A percentile compares a stretch with the other conserved stretches of the same genome.
Evolutionary conservation across 2,329 filamentous ascomycete species (phyloP).

Genomic region (Colletotrichum eleusines): DNA sequence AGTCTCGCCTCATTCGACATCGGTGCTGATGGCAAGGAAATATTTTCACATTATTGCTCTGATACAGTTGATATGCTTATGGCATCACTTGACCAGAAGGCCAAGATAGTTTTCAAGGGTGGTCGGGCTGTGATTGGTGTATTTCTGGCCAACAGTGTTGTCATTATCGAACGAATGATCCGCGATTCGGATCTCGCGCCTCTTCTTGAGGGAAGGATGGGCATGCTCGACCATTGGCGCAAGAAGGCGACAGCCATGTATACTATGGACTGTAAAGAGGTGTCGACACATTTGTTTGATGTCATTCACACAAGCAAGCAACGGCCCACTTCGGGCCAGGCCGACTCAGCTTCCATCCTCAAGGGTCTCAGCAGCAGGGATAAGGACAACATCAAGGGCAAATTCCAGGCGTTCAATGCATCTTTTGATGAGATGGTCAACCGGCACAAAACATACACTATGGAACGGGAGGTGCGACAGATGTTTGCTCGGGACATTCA

Average conservation of each 20-base stretch:
- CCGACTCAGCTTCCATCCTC: slow-evolving; percentile 86
- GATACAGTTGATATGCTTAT: slow-evolving; percentile 90
- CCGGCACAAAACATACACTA: slow-evolving; percentile 84
- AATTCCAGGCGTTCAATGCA: slow-evolving; percentile 91
- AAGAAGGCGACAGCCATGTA: slow-evolving; percentile 89
- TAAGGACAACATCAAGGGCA: slow-evolving; percentile 95
- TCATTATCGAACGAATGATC: slow-evolving; percentile 87
- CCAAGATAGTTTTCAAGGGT: slow-evolving; percentile 77
- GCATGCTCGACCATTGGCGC: slow-evolving; percentile 82
- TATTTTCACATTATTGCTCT: slow-evolving; percentile 89
- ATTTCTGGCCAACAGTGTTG: slow-evolving; percentile 89
- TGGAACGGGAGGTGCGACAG: slow-evolving; percentile 90
- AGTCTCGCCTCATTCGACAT: slow-evolving; percentile 87
- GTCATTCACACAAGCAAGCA: slow-evolving; percentile 89
- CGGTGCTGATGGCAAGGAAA: slow-evolving; percentile 85
- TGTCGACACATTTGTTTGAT: slow-evolving; percentile 86
- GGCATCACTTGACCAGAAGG: slow-evolving; percentile 79
- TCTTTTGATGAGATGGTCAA: slow-evolving; percentile 90
- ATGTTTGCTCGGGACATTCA: slow-evolving; percentile 88
- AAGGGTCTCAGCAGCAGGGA: slow-evolving; percentile 90
- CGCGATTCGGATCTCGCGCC: slow-evolving; percentile 81
- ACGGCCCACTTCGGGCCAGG: slow-evolving; percentile 79
- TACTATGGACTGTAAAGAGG: slow-evolving; percentile 88
- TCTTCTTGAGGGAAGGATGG: slow-evolving; percentile 75
- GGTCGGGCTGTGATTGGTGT: slow-evolving; percentile 85